phyloP scores from a whole-genome alignment of 768 basidiomycete genomes.

The Pleurotus giganteus region DNA sequence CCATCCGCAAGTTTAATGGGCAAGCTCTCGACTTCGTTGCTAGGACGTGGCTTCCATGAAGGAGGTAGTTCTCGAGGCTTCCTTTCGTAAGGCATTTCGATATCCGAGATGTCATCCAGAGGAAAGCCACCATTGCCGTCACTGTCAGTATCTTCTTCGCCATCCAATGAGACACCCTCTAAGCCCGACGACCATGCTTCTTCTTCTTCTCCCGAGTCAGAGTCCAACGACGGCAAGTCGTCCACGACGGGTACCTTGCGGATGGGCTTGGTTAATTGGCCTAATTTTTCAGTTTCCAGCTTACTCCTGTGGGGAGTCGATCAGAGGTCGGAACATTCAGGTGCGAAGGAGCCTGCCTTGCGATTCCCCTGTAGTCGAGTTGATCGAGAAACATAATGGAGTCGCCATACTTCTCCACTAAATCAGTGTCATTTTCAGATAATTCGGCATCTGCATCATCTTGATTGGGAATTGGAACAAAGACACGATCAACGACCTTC shows the following conservation, averaged over 20 bases:
- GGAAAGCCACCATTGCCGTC: constrained; percentile 14
- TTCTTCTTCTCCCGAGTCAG: constrained; percentile 48
- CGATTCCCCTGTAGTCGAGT: constrained; percentile 78
- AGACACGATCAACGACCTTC: constrained; percentile 54
- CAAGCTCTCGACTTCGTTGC: constrained; percentile 56
- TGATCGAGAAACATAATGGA: constrained; percentile 64
- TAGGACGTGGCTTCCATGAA: constrained; percentile 46
- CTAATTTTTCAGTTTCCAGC: constrained; percentile 74
- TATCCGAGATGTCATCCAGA: constrained; percentile 44
- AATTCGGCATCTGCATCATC: constrained; percentile 50
- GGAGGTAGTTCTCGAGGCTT: constrained; percentile 49
- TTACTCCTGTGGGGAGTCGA: constrained; percentile 66
- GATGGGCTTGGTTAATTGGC: constrained; percentile 60
- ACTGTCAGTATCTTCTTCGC: constrained; percentile 19
- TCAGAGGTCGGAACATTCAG: constrained; percentile 4
- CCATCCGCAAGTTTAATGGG: constrained; percentile 90
- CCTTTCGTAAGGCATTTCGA: constrained; percentile 75
- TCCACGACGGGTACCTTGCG: constrained; percentile 42
- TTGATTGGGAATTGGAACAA: constrained; percentile 61
- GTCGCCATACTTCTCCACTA: constrained; percentile 62
- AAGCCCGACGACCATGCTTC: constrained; percentile 45
- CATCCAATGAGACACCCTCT: constrained; percentile 27
- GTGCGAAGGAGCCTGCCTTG: constrained; percentile 50
- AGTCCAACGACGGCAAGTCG: constrained; percentile 68
- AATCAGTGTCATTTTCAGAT: constrained; percentile 69